Conservation (phyloP, 306 rosid genomes). For the Cicer arietinum region DNA sequence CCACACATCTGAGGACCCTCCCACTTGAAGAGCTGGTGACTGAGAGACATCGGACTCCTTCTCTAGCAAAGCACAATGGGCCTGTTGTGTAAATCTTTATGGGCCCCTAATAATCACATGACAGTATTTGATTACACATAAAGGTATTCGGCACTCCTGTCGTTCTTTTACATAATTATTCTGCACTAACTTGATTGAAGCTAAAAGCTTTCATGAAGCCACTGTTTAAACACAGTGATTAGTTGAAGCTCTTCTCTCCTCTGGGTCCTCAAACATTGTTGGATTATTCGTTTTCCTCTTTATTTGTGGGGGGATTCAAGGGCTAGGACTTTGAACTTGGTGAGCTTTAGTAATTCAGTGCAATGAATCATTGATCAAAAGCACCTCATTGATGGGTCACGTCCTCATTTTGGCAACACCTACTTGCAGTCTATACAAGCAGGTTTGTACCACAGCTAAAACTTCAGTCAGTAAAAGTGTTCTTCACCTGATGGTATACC, state of each 20-base stretch:
- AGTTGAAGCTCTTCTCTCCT: conserved; percentile 33
- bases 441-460: conserved; percentile 36
- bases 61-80: conserved; percentile 53
- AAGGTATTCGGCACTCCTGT: conserved; percentile 51
- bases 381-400: conserved; percentile 48
- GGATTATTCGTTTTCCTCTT: conserved; percentile 40
- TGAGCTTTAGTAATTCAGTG: conserved; percentile 41
- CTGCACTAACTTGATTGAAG: conserved; percentile 46
- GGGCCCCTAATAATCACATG: conserved; percentile 65
- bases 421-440: conserved; percentile 48
- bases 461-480: conserved; percentile 45
- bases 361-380: conserved; percentile 41
- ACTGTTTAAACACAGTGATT: conserved; percentile 45
- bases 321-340: conserved; percentile 42
- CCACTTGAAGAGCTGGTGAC: conserved; percentile 63
- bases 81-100: conserved; percentile 55
- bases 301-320: conserved; percentile 5
- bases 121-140: conserved; percentile 49
- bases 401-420: conserved; percentile 45
- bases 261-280: conserved; percentile 40
- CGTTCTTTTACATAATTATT: conserved; percentile 43
- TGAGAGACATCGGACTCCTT: conserved; percentile 59
- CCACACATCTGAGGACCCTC: conserved; percentile 64
- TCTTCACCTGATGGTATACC: conserved; percentile 46
- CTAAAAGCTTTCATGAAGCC: conserved; percentile 44